Evolutionary conservation across 768 basidiomycete species (phyloP).

Genomic region (Terana coerulea): DNA sequence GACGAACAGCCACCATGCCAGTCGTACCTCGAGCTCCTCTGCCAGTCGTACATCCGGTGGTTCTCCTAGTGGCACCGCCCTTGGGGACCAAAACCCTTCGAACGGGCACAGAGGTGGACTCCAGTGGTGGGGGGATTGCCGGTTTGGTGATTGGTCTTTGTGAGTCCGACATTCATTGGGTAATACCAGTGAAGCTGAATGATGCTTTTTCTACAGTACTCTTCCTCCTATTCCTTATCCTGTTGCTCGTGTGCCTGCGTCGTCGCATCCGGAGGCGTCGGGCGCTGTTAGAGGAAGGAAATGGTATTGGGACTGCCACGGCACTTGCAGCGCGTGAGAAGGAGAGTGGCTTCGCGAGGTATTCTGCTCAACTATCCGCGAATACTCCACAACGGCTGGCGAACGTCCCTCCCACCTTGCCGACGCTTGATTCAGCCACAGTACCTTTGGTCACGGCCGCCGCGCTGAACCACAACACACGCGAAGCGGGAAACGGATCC

Average conservation of each 20-base stretch:
- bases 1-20: neutral
- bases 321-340: too few relatives aligned
- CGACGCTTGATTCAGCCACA: too few relatives aligned
- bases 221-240: constrained; percentile 10
- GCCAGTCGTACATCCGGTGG: neutral
- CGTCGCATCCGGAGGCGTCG: neutral
- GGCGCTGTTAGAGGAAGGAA: neutral
- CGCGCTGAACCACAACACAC: neutral
- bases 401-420: too few relatives aligned
- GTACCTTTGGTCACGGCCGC: neutral
- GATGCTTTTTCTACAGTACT: constrained; percentile 1
- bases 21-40: constrained; percentile 7
- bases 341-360: too few relatives aligned
- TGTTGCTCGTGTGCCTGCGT: constrained; percentile 11
- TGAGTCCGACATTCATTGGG: constrained; percentile 10
- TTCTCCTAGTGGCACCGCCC: neutral
- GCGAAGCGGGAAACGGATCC: neutral
- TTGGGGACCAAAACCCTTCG: neutral
- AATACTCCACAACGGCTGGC: too few relatives aligned
- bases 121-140: constrained; percentile 12
- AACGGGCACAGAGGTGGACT: neutral
- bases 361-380: too few relatives aligned
- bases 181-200: neutral
- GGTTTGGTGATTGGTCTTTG: constrained; percentile 26
- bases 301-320: neutral